These are phyloP conservation scores for Mycena rosella DNA, from an alignment of 768 basidiomycete species.

Conservation along the genomic window DNA sequence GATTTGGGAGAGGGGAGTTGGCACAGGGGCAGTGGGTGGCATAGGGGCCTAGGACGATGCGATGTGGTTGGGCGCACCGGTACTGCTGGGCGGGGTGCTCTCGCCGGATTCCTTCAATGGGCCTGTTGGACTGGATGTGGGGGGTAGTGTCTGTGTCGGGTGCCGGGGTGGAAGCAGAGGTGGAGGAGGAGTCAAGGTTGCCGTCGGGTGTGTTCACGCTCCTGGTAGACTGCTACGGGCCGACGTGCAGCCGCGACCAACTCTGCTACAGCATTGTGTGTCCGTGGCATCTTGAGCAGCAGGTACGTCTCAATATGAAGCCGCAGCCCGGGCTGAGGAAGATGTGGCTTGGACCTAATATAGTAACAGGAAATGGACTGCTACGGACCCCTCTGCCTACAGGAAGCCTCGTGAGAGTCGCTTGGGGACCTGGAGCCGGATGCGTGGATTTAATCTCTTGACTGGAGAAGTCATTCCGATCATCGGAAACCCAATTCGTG, in stretches of 20 bases:
- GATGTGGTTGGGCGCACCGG: slow-evolving; percentile 35
- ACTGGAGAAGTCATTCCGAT: no score
- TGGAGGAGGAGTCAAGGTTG: slow-evolving; percentile 73
- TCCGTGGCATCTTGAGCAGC: slow-evolving; percentile 93
- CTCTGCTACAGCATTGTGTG: slow-evolving; percentile 99
- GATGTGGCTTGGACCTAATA: no score
- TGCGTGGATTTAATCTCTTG: no score
- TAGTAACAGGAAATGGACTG: no score
- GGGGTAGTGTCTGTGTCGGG: no score
- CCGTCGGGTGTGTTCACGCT: slow-evolving; percentile 97
- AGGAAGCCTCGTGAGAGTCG: slow-evolving; percentile 35
- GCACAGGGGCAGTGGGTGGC: slow-evolving; percentile 46
- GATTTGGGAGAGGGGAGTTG: slow-evolving; percentile 85
- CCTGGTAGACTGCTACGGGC: slow-evolving; percentile 97
- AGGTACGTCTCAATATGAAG: slow-evolving; percentile 94
- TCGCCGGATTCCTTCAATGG: no score
- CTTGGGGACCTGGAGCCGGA: slow-evolving; percentile 39
- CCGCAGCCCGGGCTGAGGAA: slow-evolving; percentile 90
- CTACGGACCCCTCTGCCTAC: not conserved
- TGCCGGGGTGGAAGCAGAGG: no score
- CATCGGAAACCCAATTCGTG: no score
- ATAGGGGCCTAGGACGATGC: slow-evolving; percentile 38
- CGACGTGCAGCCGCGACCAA: slow-evolving; percentile 93
- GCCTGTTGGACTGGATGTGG: no score
- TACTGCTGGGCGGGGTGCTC: slow-evolving; percentile 25